Evolutionary conservation across 148 eudicot genomes (phyloP).

Genomic region (Fallopia convolvulus): DNA sequence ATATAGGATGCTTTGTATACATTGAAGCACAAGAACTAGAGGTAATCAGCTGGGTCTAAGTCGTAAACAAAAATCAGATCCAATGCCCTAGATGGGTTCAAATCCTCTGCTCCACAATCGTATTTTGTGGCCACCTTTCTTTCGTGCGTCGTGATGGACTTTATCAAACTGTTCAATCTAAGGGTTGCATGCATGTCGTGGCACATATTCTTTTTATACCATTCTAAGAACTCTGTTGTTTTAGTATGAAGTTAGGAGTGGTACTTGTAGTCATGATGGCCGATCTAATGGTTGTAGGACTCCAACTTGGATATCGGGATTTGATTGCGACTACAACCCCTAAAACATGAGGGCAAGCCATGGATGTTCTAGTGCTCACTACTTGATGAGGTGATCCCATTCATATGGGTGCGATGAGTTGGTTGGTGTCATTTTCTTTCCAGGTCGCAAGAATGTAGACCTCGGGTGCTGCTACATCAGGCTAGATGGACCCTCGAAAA

Average conservation of each 20-base stretch:
- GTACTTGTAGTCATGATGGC: conserved; percentile 58
- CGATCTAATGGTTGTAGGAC: conserved; percentile 54
- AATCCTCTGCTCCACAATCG: conserved; percentile 57
- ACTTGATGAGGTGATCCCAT: conserved; percentile 30
- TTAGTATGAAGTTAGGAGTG: conserved; percentile 17
- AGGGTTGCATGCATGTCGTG: no score
- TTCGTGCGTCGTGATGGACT: conserved; percentile 27
- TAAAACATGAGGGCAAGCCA: conserved; percentile 65
- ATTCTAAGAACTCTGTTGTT: not conserved
- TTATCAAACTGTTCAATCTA: conserved; percentile 21
- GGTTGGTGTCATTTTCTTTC: conserved; percentile 33
- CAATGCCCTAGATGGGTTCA: conserved; percentile 34
- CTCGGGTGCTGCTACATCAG: conserved; percentile 73
- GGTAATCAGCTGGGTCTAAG: conserved; percentile 33
- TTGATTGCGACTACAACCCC: conserved; percentile 56
- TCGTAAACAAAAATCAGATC: conserved; percentile 60
- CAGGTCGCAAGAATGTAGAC: conserved; percentile 69
- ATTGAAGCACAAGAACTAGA: conserved; percentile 37
- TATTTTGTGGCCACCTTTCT: conserved; percentile 49
- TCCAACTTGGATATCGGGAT: conserved; percentile 48
- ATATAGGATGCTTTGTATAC: conserved; percentile 44
- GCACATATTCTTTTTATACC: no score
- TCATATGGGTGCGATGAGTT: conserved; percentile 12
- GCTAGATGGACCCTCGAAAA: conserved; percentile 24
- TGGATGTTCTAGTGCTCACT: conserved; percentile 55